phyloP scores from a whole-genome alignment of 164 flowering plant species.

The Macadamia integrifolia region DNA sequence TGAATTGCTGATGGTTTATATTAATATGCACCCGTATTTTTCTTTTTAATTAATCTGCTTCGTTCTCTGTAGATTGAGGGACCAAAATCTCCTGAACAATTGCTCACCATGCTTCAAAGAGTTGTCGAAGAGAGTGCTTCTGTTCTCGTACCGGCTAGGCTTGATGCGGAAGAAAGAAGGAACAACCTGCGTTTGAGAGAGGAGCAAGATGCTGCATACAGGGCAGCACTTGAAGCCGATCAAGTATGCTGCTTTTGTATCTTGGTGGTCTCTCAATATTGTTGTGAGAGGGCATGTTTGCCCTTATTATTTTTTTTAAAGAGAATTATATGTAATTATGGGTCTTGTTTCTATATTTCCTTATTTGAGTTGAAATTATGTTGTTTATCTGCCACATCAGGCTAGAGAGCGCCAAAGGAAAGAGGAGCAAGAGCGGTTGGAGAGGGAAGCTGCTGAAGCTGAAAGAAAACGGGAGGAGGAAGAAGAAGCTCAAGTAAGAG shows the following conservation, averaged over 20 bases:
- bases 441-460: slow-evolving; percentile 94
- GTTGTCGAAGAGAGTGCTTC: slow-evolving; percentile 89
- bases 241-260: slow-evolving; percentile 46
- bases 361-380: not conserved
- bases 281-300: not conserved
- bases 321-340: not conserved
- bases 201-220: slow-evolving; percentile 98
- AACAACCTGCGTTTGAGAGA: slow-evolving; percentile 74
- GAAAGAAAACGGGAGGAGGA: slow-evolving; percentile 87
- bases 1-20: not conserved
- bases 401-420: slow-evolving; percentile 85
- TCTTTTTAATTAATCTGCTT: not conserved
- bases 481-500: slow-evolving; percentile 85
- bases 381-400: slow-evolving; percentile 26
- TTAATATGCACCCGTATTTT: not conserved
- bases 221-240: slow-evolving; percentile 97
- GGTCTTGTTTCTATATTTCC: not conserved
- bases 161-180: slow-evolving; percentile 95
- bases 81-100: slow-evolving; percentile 74
- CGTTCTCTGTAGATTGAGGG: slow-evolving; percentile 71
- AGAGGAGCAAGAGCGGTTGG: slow-evolving; percentile 85
- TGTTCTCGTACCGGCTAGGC: slow-evolving; percentile 76
- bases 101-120: slow-evolving; percentile 69
- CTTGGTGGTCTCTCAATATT: not conserved
- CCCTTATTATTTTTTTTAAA: not conserved